Base-by-base conservation (phyloP, 1,139 yeast genomes). In the Scheffersomyces cryptocercus region DNA sequence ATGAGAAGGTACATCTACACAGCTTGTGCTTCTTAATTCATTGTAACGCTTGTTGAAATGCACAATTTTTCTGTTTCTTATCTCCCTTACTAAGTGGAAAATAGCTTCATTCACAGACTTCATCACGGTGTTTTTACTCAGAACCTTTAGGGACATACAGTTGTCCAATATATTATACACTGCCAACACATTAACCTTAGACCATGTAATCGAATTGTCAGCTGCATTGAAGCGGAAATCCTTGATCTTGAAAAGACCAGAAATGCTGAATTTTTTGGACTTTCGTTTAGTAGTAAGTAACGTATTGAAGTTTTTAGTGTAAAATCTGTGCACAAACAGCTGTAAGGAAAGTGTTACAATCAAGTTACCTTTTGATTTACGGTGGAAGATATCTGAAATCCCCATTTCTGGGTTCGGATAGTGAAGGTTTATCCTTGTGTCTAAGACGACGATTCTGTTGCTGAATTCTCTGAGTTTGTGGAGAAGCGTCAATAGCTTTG, bases 71-170 rank as follows among this genome's bases (percentile, higher is more conserved):
- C 68, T 61, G 40, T 70, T 70, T 36, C 71, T 52, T 10, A 71
- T 47, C 42, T 62, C 64, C 43, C 75, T 53, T 2, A 70, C 67
- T 29, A 73, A 53, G 36, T 67, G 67, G 51, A 74, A 74, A 7
- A 74, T 59, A 26, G 65, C 67, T 35, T 64, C 67, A 51, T 74
- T 74, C 11, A 72, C 65, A 0, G 77, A 71, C 28, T 60, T 64
- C 28, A 72, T 41, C 42, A 60, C 61, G 13, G 69, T 42, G 12
- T 56, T 54, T 46, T 67, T 71, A 29, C 63, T 58, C 15, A 60
- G 51, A 11, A 67, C 38, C 38, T 63, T 61, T 3, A 71, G 38
- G 1, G 65, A 49, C 2, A 68, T 14, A 11, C 50, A 55, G 9
- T 55, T 47, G 3, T 55, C 59, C 3, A 49, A 16, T 1, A 68